A percentile compares a stretch with the other conserved stretches of the same genome.
Conservation (phyloP, 1,284 basidiomycete species). For the Veloboletus limbatus region DNA sequence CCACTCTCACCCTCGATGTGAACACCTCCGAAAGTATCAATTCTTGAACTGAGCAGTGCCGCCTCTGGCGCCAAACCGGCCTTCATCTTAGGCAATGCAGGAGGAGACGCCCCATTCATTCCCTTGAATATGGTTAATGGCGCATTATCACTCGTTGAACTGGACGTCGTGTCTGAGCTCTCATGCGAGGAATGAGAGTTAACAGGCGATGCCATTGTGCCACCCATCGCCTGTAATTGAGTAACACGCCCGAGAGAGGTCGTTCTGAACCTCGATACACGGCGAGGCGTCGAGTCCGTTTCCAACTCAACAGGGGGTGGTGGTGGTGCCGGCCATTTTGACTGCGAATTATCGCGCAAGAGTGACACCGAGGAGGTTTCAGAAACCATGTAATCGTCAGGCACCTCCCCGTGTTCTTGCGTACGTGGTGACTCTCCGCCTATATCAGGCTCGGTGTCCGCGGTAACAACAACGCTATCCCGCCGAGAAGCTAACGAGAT, state of each 20-base stretch:
- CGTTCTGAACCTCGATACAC: conserved; percentile 30
- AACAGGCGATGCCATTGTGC: conserved; percentile 17
- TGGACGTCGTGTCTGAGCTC: conserved; percentile 27
- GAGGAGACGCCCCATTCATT: conserved; percentile 6
- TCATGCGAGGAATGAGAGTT: conserved; percentile 23
- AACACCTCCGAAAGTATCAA: conserved; percentile 41
- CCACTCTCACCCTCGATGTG: conserved; percentile 17
- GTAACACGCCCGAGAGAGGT: conserved; percentile 29
- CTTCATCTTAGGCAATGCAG: conserved; percentile 10
- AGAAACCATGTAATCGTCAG: conserved; percentile 15
- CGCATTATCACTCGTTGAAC: conserved; percentile 21
- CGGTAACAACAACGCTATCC: conserved; percentile 14
- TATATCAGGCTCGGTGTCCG: conserved; percentile 5
- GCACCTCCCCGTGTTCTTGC: conserved; percentile 14
- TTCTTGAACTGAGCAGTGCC: conserved; percentile 31
- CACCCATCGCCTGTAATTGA: conserved; percentile 21
- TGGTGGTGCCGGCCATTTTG: conserved; percentile 32
- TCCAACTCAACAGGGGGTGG: conserved; percentile 28
- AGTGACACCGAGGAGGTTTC: conserved; percentile 22
- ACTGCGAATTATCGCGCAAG: conserved; percentile 19
- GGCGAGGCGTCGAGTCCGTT: conserved; percentile 26
- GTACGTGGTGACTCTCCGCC: conserved; percentile 5
- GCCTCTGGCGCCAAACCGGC: conserved; percentile 24
- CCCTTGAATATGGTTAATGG: conserved; percentile 19
- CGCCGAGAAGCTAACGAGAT: conserved; percentile 20